Evolutionary conservation across 345 rosid genomes (phyloP).

Genomic region (Lumnitzera littorea): DNA sequence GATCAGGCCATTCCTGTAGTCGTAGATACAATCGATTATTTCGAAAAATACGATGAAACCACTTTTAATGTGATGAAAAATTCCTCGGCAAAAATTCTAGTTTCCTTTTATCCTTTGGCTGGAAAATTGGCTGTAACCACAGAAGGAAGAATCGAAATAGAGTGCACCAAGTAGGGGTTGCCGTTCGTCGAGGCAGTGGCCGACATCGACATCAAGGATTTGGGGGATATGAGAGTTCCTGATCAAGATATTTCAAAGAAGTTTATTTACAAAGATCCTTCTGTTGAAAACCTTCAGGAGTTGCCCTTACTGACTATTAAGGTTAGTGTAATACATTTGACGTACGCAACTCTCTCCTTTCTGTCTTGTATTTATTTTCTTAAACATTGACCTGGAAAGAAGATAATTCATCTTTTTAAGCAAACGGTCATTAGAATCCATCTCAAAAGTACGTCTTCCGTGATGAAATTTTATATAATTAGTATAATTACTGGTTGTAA

Average conservation of each 20-base stretch:
- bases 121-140: slow-evolving; percentile 14
- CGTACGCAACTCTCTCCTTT: no score
- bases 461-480: no score
- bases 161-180: slow-evolving; percentile 13
- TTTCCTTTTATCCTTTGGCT: slow-evolving; percentile 15
- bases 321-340: not conserved
- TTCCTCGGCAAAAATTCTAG: slow-evolving; percentile 17
- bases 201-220: not conserved
- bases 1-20: slow-evolving; percentile 9
- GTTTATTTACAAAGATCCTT: slow-evolving; percentile 9
- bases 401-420: no score
- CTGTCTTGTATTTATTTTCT: no score
- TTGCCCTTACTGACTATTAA: slow-evolving; percentile 9
- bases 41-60: slow-evolving; percentile 1
- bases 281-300: not conserved
- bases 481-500: no score
- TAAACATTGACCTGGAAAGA: no score
- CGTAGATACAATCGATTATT: slow-evolving; percentile 9
- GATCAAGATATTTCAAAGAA: slow-evolving; percentile 5
- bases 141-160: slow-evolving; percentile 11
- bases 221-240: slow-evolving; percentile 13
- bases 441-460: no score
- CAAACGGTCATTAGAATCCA: no score
- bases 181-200: slow-evolving; percentile 13
- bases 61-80: slow-evolving; percentile 10